These are phyloP conservation scores for Erodium maritimum DNA, from an alignment of 345 rosid genomes.

Conservation along the genomic window DNA sequence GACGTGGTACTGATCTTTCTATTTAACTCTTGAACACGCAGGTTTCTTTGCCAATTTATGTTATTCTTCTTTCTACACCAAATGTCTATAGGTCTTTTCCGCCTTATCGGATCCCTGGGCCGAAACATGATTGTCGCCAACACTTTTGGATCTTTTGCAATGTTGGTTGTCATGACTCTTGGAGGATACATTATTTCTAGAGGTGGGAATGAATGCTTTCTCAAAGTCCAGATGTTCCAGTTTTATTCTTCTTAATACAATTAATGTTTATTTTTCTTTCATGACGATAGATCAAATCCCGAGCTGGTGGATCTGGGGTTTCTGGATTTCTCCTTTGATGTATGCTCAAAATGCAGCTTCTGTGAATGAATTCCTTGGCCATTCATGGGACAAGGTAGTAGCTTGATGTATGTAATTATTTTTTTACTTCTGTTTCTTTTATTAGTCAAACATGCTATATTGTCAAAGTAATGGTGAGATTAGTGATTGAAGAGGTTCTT, in stretches of 20 bases:
- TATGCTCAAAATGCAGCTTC: slow-evolving; percentile 97
- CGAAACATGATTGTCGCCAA: slow-evolving; percentile 92
- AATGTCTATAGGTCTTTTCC: slow-evolving; percentile 88
- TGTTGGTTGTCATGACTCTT: slow-evolving; percentile 94
- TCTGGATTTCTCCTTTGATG: slow-evolving; percentile 91
- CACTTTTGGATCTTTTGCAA: slow-evolving; percentile 95
- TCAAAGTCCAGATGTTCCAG: neutral
- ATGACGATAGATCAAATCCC: slow-evolving; percentile 66
- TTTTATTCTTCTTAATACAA: slow-evolving; percentile 3
- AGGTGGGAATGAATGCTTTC: slow-evolving; percentile 29
- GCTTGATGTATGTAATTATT: neutral
- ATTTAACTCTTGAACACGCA: slow-evolving; percentile 21
- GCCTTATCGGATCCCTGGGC: slow-evolving; percentile 92
- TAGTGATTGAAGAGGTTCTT: neutral
- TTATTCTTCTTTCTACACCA: slow-evolving; percentile 86
- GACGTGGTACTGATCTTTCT: neutral
- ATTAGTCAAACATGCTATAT: neutral
- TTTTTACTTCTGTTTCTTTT: slow-evolving; percentile 1
- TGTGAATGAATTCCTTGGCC: slow-evolving; percentile 87
- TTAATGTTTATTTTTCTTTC: slow-evolving; percentile 13
- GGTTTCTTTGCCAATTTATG: slow-evolving; percentile 73
- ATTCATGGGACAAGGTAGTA: slow-evolving; percentile 78
- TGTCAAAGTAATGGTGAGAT: too few species aligned
- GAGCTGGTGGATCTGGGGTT: slow-evolving; percentile 98
- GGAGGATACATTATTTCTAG: slow-evolving; percentile 92